phyloP scores from a whole-genome alignment of 2,329 filamentous ascomycete genomes.

The Clarireedia sp. region DNA sequence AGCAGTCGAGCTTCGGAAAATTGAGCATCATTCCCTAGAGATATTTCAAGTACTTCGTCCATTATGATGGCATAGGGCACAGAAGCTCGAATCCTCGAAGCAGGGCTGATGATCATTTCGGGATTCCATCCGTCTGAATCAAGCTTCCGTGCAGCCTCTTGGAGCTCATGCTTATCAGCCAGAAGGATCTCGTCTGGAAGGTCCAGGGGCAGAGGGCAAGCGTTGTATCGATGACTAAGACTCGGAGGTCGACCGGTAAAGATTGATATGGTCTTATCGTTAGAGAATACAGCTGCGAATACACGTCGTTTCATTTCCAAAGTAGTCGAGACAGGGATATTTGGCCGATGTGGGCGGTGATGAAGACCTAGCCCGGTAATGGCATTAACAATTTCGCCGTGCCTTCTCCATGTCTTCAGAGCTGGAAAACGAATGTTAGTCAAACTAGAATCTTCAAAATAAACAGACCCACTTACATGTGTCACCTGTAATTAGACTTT shows the following conservation, averaged over 20 bases:
- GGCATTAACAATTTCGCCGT: constrained; percentile 32
- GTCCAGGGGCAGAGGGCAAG: constrained; percentile 46
- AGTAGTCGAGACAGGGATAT: constrained; percentile 19
- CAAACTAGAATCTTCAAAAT: neutral
- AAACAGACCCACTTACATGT: constrained; percentile 20
- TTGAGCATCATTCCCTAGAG: constrained; percentile 25
- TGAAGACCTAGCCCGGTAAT: constrained; percentile 25
- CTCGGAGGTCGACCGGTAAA: constrained; percentile 49
- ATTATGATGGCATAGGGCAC: constrained; percentile 41
- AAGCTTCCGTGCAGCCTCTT: constrained; percentile 32
- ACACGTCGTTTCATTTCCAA: constrained; percentile 29
- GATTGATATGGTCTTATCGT: constrained; percentile 43
- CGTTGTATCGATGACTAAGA: constrained; percentile 44
- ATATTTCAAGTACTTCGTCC: constrained; percentile 53
- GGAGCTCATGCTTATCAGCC: constrained; percentile 34
- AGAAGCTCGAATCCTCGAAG: constrained; percentile 40
- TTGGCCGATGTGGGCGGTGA: constrained; percentile 13
- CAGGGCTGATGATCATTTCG: constrained; percentile 34
- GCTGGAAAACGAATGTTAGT: constrained; percentile 1
- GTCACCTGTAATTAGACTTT: constrained; percentile 34
- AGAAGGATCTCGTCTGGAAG: constrained; percentile 43
- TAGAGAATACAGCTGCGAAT: constrained; percentile 32
- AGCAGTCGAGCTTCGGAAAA: neutral
- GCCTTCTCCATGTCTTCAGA: constrained; percentile 32
- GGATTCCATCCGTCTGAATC: constrained; percentile 47